phyloP scores from a whole-genome alignment of 371 early-diverging fungal species.

The Mitosporidium daphniae region DNA sequence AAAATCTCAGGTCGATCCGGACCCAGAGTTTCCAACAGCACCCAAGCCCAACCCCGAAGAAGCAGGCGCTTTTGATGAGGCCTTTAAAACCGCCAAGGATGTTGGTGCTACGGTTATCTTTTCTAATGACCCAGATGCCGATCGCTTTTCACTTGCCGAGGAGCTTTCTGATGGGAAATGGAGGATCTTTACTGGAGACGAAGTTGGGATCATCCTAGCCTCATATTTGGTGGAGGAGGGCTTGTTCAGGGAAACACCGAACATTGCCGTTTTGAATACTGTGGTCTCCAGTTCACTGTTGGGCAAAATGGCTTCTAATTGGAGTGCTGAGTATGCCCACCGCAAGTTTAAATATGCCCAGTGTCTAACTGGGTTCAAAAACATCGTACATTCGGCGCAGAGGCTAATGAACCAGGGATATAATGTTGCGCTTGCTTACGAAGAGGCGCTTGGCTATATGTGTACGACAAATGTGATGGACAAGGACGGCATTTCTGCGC shows the following conservation, averaged over 20 bases:
- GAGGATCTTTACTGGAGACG: constrained; percentile 46
- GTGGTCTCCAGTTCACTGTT: constrained; percentile 25
- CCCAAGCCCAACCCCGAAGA: constrained; percentile 46
- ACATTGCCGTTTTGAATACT: constrained; percentile 24
- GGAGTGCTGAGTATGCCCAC: constrained; percentile 29
- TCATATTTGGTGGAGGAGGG: constrained; percentile 21
- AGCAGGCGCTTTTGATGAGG: constrained; percentile 33
- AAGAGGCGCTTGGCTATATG: constrained; percentile 44
- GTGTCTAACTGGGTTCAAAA: constrained; percentile 82
- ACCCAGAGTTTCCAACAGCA: constrained; percentile 70
- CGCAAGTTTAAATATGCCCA: constrained; percentile 44
- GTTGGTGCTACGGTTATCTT: constrained; percentile 21
- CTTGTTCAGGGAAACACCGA: constrained; percentile 1
- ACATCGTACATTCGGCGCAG: constrained; percentile 46
- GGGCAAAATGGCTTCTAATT: constrained; percentile 34
- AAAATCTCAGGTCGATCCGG: constrained; percentile 12
- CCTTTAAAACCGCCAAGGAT: constrained; percentile 26
- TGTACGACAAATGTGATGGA: constrained; percentile 2
- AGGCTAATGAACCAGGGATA: constrained; percentile 16
- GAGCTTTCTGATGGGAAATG: constrained; percentile 24
- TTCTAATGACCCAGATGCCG: constrained; percentile 93
- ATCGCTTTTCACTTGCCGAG: constrained; percentile 57
- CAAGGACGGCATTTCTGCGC: constrained; percentile 19
- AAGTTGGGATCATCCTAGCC: constrained; percentile 50
- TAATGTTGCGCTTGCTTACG: constrained; percentile 35